A percentile compares a stretch with the other conserved stretches of the same genome.
Conservation (phyloP, 2,329 filamentous ascomycete species). For the Aspergillus floridensis region DNA sequence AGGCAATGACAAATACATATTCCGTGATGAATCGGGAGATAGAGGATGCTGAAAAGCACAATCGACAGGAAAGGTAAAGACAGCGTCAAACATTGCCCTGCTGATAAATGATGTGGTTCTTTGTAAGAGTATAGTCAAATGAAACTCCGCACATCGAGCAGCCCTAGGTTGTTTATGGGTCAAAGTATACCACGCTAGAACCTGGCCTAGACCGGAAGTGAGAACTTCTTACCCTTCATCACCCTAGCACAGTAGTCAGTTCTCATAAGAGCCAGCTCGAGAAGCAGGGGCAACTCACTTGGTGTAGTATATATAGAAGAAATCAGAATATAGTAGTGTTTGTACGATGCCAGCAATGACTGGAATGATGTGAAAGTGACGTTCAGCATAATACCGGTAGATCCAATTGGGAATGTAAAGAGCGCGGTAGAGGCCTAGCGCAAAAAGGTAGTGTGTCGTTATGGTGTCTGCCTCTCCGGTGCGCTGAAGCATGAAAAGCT, state of each 20-base stretch:
- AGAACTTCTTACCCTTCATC: conserved; percentile 83
- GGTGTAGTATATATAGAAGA: conserved; percentile 99
- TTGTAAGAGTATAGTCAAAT: not conserved
- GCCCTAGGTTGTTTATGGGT: not conserved
- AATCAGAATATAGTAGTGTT: conserved; percentile 95
- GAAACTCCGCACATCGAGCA: not conserved
- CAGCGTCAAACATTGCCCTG: not conserved
- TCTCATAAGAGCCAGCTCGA: not conserved
- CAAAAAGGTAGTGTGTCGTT: conserved; percentile 95
- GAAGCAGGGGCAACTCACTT: conserved; percentile 58
- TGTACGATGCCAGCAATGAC: conserved; percentile 87
- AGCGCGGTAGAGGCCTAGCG: conserved; percentile 83
- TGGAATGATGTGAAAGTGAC: conserved; percentile 80
- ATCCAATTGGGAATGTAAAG: conserved; percentile 99
- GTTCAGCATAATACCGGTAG: conserved; percentile 79
- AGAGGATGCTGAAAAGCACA: not conserved
- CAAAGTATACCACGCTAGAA: not conserved
- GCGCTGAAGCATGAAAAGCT: conserved; percentile 96
- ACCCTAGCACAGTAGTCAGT: conserved; percentile 47
- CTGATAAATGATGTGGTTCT: not conserved
- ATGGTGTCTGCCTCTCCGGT: conserved; percentile 99
- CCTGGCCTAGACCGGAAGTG: conserved; percentile 66
- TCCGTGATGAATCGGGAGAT: not conserved
- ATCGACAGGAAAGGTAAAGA: not conserved
- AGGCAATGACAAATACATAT: not conserved